Base-by-base conservation (phyloP, 2,329 filamentous ascomycete genomes). In the Aspergillus calidoustus region DNA sequence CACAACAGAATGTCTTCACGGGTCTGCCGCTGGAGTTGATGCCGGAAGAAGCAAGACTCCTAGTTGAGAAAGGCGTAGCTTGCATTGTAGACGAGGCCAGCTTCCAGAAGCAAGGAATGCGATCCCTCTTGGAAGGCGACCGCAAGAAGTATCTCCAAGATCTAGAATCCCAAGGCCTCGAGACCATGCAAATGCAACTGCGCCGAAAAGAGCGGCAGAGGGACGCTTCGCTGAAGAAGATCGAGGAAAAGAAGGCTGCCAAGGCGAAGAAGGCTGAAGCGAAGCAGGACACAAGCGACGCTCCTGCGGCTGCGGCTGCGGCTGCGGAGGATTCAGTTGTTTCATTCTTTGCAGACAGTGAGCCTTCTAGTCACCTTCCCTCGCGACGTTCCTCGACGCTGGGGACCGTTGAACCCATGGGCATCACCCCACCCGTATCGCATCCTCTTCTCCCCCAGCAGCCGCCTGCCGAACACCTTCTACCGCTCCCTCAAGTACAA, bases 1-100 rank as follows among this genome's bases (percentile, higher is more conserved):
- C 93, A 6, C 94, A 96, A 69, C 95, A 99, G 79, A 98, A 97
- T 79, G 86, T 97, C 61, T 98, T 98, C 74, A 86, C 94, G 61
- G 92, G 93, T 50, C 80, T 98, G 54, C 95, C 95, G 3, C 80
- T 98, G 28, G 91, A 97, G 81, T 83, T 99, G 49, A 91, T 95
- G 81, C 89, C 92, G 1, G 95, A 98, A 79, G 95, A 99, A 81
- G 93, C 90, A 4, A 86, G 88, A 66, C 80, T 95, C 57, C 84
- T 99, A 30, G 88, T 96, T 61, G 89, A 92, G 68, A 89, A 89
- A 68, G 87, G 86, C 62, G 86, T 88, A 69, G 94, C 88, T 47
- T 92, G 90, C 77, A 84, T 97, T 68, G 88, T 94, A 69, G 92
- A 97, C 75, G 93, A 96, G 77, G 82, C 83, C 56, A 82, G 84